A percentile compares a stretch with the other conserved stretches of the same genome.
phyloP scores from a whole-genome alignment of 1,284 basidiomycete genomes.

The Cystobasidium slooffiae region DNA sequence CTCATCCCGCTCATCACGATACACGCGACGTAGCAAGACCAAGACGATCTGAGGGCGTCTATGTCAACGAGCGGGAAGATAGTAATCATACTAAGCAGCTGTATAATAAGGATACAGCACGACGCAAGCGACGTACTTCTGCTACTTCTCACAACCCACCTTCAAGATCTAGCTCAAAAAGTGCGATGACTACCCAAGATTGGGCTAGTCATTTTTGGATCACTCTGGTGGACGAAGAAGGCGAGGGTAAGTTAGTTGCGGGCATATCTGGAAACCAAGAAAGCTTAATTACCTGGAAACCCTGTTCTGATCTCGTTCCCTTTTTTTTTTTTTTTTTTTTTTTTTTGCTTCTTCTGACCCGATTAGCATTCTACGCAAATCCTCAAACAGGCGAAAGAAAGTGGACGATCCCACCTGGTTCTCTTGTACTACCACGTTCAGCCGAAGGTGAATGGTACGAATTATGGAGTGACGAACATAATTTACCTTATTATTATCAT shows the following conservation, averaged over 20 bases:
- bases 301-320: not conserved
- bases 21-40: too few species aligned
- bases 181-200: conserved; percentile 32
- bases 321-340: too few species aligned
- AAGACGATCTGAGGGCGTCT: too few species aligned
- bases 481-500: conserved; percentile 88
- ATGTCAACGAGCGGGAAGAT: too few species aligned
- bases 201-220: conserved; percentile 43
- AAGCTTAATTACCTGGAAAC: not conserved
- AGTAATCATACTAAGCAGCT: too few species aligned
- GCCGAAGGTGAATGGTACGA: conserved; percentile 95
- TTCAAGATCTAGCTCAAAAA: not conserved
- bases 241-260: conserved; percentile 25
- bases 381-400: conserved; percentile 87
- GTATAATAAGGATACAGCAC: too few species aligned
- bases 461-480: conserved; percentile 74
- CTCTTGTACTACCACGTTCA: conserved; percentile 74
- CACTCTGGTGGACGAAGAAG: conserved; percentile 40
- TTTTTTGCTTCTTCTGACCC: not conserved
- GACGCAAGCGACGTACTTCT: too few species aligned
- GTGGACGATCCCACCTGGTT: conserved; percentile 37
- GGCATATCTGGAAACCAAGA: not conserved
- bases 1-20: too few species aligned
- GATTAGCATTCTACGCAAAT: conserved; percentile 76
- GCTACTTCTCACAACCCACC: not conserved